Evolutionary conservation across 177 flowering plant species (phyloP).

Genomic region (Vitis hybrid): DNA sequence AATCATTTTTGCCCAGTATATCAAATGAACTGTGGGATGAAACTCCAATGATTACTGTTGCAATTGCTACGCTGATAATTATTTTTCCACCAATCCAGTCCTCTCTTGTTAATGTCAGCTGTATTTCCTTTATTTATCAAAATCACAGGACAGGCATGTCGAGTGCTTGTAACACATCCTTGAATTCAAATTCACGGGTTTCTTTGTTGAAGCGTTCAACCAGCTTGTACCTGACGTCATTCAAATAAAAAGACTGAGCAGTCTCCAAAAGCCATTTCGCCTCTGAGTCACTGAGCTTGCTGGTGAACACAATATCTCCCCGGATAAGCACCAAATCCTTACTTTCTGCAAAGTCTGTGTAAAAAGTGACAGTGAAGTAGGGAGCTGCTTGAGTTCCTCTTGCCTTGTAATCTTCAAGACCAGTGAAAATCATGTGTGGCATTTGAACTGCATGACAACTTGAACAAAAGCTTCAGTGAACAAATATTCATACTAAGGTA

Average conservation of each 20-base stretch:
- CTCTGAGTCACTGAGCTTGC: conserved; percentile 80
- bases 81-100: too few species aligned
- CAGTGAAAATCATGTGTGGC: conserved; percentile 91
- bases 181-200: conserved; percentile 84
- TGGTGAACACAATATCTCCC: conserved; percentile 85
- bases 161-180: conserved; percentile 72
- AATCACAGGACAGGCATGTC: conserved; percentile 65
- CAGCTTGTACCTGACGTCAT: conserved; percentile 76
- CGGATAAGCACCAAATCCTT: conserved; percentile 86
- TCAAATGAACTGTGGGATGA: too few species aligned
- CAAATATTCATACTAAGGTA: too few species aligned
- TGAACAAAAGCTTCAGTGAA: background rate
- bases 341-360: conserved; percentile 81
- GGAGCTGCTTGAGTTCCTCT: conserved; percentile 98
- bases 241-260: conserved; percentile 79
- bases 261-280: conserved; percentile 89
- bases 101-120: too few species aligned
- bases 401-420: conserved; percentile 98
- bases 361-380: conserved; percentile 68
- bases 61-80: too few species aligned
- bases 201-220: conserved; percentile 84
- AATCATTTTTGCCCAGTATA: too few species aligned
- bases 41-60: too few species aligned
- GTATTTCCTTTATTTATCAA: background rate
- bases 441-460: conserved; percentile 61